These are phyloP conservation scores for Pelagomonas calceolata DNA, from an alignment of 108 stramenopile species.

Conservation along the genomic window DNA sequence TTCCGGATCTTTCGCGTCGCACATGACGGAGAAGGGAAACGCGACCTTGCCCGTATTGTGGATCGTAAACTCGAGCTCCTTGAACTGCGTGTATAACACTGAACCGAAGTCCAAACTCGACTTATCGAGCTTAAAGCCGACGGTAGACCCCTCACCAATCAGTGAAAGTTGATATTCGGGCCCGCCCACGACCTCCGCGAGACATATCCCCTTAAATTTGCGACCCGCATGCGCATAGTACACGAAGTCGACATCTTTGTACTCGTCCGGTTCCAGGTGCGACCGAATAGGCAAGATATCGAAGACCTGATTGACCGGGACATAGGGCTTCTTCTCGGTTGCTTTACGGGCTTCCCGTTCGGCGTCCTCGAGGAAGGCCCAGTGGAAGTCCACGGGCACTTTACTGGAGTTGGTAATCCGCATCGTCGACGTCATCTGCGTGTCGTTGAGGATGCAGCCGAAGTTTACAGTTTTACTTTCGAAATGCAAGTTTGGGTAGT, in stretches of 20 bases:
- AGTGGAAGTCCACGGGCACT: slow-evolving; percentile 28
- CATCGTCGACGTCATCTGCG: slow-evolving; percentile 36
- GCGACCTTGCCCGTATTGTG: slow-evolving; percentile 46
- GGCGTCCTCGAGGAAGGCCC: slow-evolving; percentile 47
- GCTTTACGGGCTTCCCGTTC: slow-evolving; percentile 2
- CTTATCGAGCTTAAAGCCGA: slow-evolving; percentile 41
- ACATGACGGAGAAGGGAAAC: slow-evolving; percentile 26
- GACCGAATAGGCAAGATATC: slow-evolving; percentile 53
- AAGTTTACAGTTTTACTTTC: slow-evolving; percentile 35
- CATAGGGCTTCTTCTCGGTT: slow-evolving; percentile 19
- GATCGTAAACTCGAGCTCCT: slow-evolving; percentile 39
- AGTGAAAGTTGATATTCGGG: slow-evolving; percentile 47
- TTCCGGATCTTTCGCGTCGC: too few species aligned
- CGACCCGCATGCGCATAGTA: slow-evolving; percentile 43
- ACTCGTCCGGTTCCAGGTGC: slow-evolving; percentile 38
- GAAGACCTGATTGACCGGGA: slow-evolving; percentile 38
- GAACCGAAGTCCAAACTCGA: slow-evolving; percentile 41
- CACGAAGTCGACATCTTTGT: slow-evolving; percentile 43
- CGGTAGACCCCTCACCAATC: slow-evolving; percentile 37
- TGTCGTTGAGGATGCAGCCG: slow-evolving; percentile 55
- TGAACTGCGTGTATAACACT: slow-evolving; percentile 27
- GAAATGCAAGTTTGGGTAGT: slow-evolving; percentile 52
- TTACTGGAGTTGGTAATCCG: slow-evolving; percentile 36
- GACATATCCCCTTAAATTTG: slow-evolving; percentile 24
- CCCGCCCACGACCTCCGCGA: slow-evolving; percentile 49